These are phyloP conservation scores for Glycine soja DNA, from an alignment of 306 rosid species.

Conservation along the genomic window DNA sequence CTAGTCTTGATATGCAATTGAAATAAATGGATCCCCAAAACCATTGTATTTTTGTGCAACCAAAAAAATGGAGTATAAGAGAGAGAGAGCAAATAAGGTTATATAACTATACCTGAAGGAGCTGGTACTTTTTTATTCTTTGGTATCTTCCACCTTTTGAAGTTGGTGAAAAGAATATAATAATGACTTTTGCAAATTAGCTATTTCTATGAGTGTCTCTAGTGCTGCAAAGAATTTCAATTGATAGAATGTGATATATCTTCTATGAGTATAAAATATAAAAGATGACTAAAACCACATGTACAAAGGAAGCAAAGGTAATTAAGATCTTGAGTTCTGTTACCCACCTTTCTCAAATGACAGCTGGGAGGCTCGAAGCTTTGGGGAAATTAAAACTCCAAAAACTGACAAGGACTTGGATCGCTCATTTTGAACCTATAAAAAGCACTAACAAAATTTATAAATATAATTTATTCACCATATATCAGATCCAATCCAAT, in stretches of 20 bases:
- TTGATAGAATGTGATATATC: constrained; percentile 41
- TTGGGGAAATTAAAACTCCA: constrained; percentile 88
- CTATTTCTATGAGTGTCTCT: constrained; percentile 76
- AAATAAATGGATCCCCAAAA: not conserved
- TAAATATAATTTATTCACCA: not conserved
- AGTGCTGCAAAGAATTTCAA: constrained; percentile 66
- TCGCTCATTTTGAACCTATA: constrained; percentile 65
- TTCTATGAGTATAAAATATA: constrained; percentile 8
- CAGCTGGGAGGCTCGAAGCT: constrained; percentile 81
- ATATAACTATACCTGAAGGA: constrained; percentile 35
- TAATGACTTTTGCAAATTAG: constrained; percentile 71
- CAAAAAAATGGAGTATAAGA: not conserved
- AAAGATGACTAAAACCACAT: constrained; percentile 1
- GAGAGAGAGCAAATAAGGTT: constrained; percentile 11
- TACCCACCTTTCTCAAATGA: constrained; percentile 83
- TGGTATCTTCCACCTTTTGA: constrained; percentile 58
- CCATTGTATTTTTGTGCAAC: not conserved
- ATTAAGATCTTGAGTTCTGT: constrained; percentile 26
- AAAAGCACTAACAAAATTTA: constrained; percentile 36
- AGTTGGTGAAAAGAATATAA: constrained; percentile 61
- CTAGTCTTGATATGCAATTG: not conserved
- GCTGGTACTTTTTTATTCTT: constrained; percentile 49
- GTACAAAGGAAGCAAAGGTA: constrained; percentile 22
- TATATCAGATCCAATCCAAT: constrained; percentile 25
- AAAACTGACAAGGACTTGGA: constrained; percentile 49